Conservation (phyloP, 2,329 filamentous ascomycete genomes). For the Lachnum nothofagi region DNA sequence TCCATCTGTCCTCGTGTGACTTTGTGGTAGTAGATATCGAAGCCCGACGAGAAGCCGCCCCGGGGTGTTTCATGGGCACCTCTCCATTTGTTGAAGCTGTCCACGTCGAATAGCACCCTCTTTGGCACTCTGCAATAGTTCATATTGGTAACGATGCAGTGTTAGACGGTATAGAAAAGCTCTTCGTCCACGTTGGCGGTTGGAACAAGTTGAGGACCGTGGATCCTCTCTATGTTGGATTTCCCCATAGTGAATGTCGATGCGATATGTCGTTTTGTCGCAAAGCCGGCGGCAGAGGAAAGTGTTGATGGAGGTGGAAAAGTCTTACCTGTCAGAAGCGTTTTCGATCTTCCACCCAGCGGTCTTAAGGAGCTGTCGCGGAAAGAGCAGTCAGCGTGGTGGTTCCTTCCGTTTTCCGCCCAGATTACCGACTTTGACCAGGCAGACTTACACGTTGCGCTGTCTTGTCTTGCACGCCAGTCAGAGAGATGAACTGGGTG, state of each 20-base stretch:
- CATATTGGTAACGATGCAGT: too few species aligned
- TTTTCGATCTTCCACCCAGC: constrained; percentile 35
- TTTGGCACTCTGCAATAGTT: too few species aligned
- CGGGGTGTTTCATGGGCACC: too few species aligned
- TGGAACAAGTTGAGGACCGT: background rate
- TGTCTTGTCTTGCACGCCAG: constrained; percentile 29
- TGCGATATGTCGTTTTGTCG: background rate
- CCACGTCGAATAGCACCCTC: too few species aligned
- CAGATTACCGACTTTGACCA: constrained; percentile 1
- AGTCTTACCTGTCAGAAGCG: constrained; percentile 37
- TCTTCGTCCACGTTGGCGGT: background rate
- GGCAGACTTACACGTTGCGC: constrained; percentile 27
- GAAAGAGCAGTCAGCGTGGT: constrained; percentile 18
- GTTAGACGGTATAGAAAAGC: too few species aligned
- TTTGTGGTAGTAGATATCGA: too few species aligned
- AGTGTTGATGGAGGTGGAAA: constrained; percentile 8
- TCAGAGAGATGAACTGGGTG: constrained; percentile 30
- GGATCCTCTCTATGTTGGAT: too few species aligned
- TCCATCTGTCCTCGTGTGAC: too few species aligned
- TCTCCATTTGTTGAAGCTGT: too few species aligned
- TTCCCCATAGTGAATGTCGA: background rate
- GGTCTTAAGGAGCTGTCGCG: constrained; percentile 33
- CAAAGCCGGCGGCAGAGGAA: background rate
- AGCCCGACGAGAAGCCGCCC: too few species aligned
- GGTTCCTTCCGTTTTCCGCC: constrained; percentile 5